Percentiles rank a stretch among this genome's conserved stretches.
These are phyloP conservation scores for Blastobotrys arbuscula DNA, from an alignment of 1,139 yeast genomes.

Conservation along the genomic window DNA sequence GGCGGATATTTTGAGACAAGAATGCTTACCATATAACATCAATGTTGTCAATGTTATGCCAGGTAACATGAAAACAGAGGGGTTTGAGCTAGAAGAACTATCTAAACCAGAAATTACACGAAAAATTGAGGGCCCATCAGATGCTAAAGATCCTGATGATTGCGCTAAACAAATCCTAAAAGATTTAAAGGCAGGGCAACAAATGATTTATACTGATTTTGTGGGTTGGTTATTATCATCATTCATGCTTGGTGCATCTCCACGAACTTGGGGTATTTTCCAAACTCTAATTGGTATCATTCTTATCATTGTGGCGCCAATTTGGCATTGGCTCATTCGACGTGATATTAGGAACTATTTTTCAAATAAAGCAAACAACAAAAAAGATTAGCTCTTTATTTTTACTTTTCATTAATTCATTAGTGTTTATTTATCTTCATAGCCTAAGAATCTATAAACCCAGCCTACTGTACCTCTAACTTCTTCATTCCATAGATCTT, in stretches of 20 bases:
- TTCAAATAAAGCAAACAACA: conserved; percentile 13
- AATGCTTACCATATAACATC: conserved; percentile 60
- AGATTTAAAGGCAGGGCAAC: conserved; percentile 58
- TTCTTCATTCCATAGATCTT: conserved; percentile 81
- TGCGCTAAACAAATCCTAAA: conserved; percentile 61
- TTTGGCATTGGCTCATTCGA: conserved; percentile 50
- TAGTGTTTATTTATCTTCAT: conserved; percentile 12
- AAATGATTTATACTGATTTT: conserved; percentile 73
- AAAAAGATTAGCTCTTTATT: background rate
- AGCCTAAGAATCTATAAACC: conserved; percentile 37
- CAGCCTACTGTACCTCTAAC: conserved; percentile 62
- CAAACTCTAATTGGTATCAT: conserved; percentile 38
- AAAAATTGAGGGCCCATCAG: conserved; percentile 78
- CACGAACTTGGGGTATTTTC: conserved; percentile 53
- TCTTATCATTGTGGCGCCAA: conserved; percentile 58
- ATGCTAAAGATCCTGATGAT: conserved; percentile 57
- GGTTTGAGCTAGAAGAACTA: conserved; percentile 69
- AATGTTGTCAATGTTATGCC: conserved; percentile 58
- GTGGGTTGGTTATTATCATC: conserved; percentile 79
- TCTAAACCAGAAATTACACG: conserved; percentile 85
- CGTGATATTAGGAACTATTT: conserved; percentile 51
- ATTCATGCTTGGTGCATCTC: conserved; percentile 61
- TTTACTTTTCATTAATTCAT: background rate
- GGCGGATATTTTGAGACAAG: conserved; percentile 76
- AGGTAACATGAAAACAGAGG: conserved; percentile 88